These are phyloP conservation scores for Phytophthora pini DNA, from an alignment of 352 stramenopile genomes.

Conservation along the genomic window DNA sequence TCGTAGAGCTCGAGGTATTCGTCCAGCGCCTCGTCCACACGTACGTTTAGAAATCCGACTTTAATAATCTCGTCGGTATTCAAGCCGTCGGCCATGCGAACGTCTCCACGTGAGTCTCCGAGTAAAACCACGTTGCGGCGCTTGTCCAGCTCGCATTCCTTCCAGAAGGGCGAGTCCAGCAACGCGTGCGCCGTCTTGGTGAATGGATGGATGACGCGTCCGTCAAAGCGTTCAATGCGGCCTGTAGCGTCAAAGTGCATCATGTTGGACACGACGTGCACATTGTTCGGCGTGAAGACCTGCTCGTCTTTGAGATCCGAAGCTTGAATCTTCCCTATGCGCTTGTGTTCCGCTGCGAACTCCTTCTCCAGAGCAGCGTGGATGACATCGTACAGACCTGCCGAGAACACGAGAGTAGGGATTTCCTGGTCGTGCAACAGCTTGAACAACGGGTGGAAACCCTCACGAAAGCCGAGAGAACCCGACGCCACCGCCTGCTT, in stretches of 20 bases:
- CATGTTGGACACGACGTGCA: constrained; percentile 83
- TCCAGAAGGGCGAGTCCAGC: constrained; percentile 62
- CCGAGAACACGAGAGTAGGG: constrained; percentile 66
- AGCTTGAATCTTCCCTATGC: constrained; percentile 1
- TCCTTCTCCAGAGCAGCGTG: constrained; percentile 55
- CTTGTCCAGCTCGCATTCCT: constrained; percentile 54
- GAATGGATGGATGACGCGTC: constrained; percentile 69
- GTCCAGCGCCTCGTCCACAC: constrained; percentile 66
- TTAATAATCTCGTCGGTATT: constrained; percentile 64
- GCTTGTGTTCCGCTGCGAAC: constrained; percentile 34
- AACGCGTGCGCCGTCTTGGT: constrained; percentile 80
- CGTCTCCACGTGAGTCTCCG: constrained; percentile 67
- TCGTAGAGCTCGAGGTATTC: constrained; percentile 71
- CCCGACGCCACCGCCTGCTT: constrained; percentile 31
- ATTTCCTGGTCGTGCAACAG: constrained; percentile 44
- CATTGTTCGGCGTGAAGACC: constrained; percentile 45
- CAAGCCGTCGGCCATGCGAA: constrained; percentile 63
- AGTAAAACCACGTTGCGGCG: constrained; percentile 72
- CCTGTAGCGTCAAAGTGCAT: constrained; percentile 67
- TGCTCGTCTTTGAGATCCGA: background rate
- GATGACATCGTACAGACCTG: constrained; percentile 63
- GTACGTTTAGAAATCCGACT: constrained; percentile 71
- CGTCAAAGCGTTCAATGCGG: constrained; percentile 57
- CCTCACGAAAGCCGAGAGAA: constrained; percentile 37
- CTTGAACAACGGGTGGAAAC: constrained; percentile 57